Base-by-base conservation (phyloP, 345 rosid genomes). In the Ailanthus altissimus region DNA sequence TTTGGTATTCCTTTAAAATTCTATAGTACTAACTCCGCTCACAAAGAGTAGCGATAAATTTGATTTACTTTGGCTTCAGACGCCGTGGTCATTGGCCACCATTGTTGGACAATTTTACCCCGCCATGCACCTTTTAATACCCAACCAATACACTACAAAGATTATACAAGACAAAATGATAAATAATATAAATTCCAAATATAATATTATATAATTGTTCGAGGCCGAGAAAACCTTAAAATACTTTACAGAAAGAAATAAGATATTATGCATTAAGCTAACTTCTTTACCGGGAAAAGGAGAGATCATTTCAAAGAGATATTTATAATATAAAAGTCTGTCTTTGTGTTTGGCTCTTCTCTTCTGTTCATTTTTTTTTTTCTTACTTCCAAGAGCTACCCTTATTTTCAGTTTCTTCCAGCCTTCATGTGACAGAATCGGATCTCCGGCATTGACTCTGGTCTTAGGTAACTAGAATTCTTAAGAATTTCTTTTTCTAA, bases 391-490 rank as follows among this genome's bases (percentile, higher is more conserved):
- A 36, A 49, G 14, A 50, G 26, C 51, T 60, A 70, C 58, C 72
- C 36, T 69, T 56, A 45, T 8, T 56, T 56, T 56, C 23, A 56
- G 25, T 56, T 21, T 49, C 53, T 14, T 64, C 53, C 12, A 3
- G 28, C 26, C 63, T 21, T 57, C 75, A 62, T 79, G 70, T 60
- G 83, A 78, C 75, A 77, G 66, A 77, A 80, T 74, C 87, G 83
- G 86, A 87, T 85, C 88, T 87, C 84, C 86, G 10, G 84, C 92
- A 84, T 87, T 88, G 89, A 84, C 87, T 82, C 83, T n/a, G 40
- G 81, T 76, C 65, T 56, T 76, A 21, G 84, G 90, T 84, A 73
- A 84, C 65, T 81, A 62, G 63, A 62, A 18, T 28, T 47, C 42
- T 53, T 58, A n/a, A 18, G 36, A 25, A 20, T 67, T 65, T 77